Conservation (phyloP, 2,329 filamentous ascomycete genomes). For the Penicillium sp. region DNA sequence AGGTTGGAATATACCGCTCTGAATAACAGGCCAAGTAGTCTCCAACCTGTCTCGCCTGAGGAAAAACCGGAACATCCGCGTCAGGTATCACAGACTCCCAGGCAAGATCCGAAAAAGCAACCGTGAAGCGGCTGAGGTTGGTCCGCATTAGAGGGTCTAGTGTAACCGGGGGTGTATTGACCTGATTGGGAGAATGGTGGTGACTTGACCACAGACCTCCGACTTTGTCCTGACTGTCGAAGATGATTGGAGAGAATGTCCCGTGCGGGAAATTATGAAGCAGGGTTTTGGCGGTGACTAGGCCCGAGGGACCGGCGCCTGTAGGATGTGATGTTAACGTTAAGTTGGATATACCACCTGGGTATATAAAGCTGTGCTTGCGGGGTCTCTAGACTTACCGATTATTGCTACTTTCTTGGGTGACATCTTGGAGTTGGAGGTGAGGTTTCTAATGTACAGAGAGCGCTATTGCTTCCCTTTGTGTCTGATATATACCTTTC, state of each 20-base stretch:
- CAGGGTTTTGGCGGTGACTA: slow-evolving; percentile 71
- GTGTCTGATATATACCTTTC: neutral
- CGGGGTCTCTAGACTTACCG: slow-evolving; percentile 35
- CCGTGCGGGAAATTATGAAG: slow-evolving; percentile 56
- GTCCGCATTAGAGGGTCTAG: slow-evolving; percentile 59
- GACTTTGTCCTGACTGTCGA: slow-evolving; percentile 64
- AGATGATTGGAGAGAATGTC: slow-evolving; percentile 67
- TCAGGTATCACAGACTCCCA: slow-evolving; percentile 58
- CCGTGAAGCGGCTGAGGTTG: slow-evolving; percentile 76
- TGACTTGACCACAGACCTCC: slow-evolving; percentile 73
- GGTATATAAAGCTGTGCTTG: neutral
- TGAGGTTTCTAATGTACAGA: neutral
- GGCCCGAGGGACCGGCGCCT: slow-evolving; percentile 69
- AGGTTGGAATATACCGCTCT: slow-evolving; percentile 54
- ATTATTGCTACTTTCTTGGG: slow-evolving; percentile 55
- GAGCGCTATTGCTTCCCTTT: neutral
- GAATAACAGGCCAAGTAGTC: slow-evolving; percentile 68
- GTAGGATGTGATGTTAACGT: slow-evolving; percentile 7
- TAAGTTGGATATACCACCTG: neutral
- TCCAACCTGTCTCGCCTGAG: slow-evolving; percentile 74
- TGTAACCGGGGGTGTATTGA: slow-evolving; percentile 2
- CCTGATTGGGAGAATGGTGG: neutral
- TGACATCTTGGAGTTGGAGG: neutral
- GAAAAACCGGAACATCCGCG: slow-evolving; percentile 60
- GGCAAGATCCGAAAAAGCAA: slow-evolving; percentile 61